These are phyloP conservation scores for Talaromyces rugulosus DNA, from an alignment of 2,329 filamentous ascomycete genomes.

Conservation along the genomic window DNA sequence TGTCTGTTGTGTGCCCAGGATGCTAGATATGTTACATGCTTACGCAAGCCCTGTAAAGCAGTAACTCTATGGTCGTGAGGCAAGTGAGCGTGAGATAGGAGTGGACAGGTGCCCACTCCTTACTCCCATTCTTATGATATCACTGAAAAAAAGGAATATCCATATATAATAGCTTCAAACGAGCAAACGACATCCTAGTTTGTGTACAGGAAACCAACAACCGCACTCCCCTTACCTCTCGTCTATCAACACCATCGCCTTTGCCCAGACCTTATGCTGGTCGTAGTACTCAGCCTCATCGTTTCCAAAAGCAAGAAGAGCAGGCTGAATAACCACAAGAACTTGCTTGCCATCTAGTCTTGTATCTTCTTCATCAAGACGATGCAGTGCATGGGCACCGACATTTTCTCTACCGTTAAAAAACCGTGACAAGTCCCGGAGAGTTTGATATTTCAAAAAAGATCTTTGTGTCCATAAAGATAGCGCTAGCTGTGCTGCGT, in stretches of 20 bases:
- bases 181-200: too few species aligned
- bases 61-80: too few species aligned
- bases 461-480: constrained; percentile 19
- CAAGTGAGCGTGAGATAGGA: too few species aligned
- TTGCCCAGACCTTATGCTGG: constrained; percentile 18
- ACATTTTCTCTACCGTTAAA: not conserved
- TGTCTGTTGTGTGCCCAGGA: too few species aligned
- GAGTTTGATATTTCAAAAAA: constrained; percentile 8
- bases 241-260: constrained; percentile 17
- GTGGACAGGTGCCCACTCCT: too few species aligned
- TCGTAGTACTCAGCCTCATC: constrained; percentile 21
- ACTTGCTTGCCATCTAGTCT: constrained; percentile 15
- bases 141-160: too few species aligned
- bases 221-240: constrained; percentile 13
- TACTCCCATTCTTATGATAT: too few species aligned
- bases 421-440: not conserved
- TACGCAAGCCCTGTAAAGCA: too few species aligned
- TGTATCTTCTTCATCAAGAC: constrained; percentile 17
- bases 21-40: too few species aligned
- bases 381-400: constrained; percentile 18
- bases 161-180: too few species aligned
- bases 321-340: constrained; percentile 17
- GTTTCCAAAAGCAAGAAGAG: constrained; percentile 19
- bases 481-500: constrained; percentile 14
- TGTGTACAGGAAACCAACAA: too few species aligned